Percentiles rank a stretch among this genome's conserved stretches.
These are phyloP conservation scores for Nannizziopsis barbatae DNA, from an alignment of 2,329 filamentous ascomycete genomes.

Conservation along the genomic window DNA sequence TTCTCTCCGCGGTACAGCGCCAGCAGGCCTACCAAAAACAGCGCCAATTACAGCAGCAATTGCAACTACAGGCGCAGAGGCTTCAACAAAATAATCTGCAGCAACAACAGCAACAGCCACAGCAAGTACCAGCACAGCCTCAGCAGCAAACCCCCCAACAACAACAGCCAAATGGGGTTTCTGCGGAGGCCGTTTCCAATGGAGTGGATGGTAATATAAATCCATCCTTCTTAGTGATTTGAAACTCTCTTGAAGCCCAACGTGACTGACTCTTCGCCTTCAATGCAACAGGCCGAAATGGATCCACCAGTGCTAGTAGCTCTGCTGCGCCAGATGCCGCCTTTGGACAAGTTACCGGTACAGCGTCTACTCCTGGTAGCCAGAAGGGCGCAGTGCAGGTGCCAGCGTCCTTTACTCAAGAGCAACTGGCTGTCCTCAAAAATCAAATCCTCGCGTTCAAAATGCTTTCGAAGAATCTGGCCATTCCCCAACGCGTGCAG, in stretches of 20 bases:
- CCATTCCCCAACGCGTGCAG: slow-evolving; percentile 67
- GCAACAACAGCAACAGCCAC: slow-evolving; percentile 32
- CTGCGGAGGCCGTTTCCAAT: slow-evolving; percentile 27
- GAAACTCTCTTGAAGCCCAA: slow-evolving; percentile 2
- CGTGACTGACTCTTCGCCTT: slow-evolving; percentile 10
- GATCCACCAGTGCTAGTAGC: slow-evolving; percentile 25
- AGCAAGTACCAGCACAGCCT: slow-evolving; percentile 28
- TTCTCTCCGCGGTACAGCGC: slow-evolving; percentile 60
- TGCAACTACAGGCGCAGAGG: slow-evolving; percentile 37
- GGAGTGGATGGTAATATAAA: slow-evolving; percentile 31
- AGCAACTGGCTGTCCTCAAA: slow-evolving; percentile 67
- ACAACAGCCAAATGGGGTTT: slow-evolving; percentile 28
- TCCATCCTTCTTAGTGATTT: neutral
- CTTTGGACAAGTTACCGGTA: slow-evolving; percentile 17
- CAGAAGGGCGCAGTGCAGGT: slow-evolving; percentile 25
- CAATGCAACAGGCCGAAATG: slow-evolving; percentile 25
- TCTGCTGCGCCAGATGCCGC: slow-evolving; percentile 18
- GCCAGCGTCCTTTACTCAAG: slow-evolving; percentile 57
- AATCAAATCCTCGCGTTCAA: slow-evolving; percentile 90
- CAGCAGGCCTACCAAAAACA: slow-evolving; percentile 49
- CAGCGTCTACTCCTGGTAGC: slow-evolving; percentile 14
- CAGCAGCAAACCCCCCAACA: slow-evolving; percentile 19
- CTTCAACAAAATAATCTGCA: slow-evolving; percentile 39
- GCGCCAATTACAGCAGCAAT: slow-evolving; percentile 39
- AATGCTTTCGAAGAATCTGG: slow-evolving; percentile 72